Base-by-base conservation (phyloP, 495 filamentous ascomycete genomes). In the Parathielavia appendiculata region DNA sequence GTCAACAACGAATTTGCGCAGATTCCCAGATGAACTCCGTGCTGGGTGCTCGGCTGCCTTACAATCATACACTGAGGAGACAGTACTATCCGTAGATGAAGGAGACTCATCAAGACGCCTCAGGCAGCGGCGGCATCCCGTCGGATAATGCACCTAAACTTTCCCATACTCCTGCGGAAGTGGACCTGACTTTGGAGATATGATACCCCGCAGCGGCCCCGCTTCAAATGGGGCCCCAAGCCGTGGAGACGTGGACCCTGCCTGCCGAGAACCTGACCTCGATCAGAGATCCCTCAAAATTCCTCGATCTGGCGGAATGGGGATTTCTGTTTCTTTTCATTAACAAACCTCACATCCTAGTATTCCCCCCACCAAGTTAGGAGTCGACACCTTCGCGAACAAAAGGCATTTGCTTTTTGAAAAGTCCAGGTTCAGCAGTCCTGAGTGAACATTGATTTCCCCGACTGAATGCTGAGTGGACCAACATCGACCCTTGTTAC, bases 101-200 rank as follows among this genome's bases (percentile, higher is more conserved):
- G 46, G 2, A 3, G 26, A 6, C 35, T 38, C 2, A 38, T 6
- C 14, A 49, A 32, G 23, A 16, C 5, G 11, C 26, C 23, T 32
- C 17, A 51, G 49, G 49, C 36, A 35, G 10, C 13, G 2, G 19
- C n/a, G 14, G 23, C 2, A 2, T 30, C n/a, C 30, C 59, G 43
- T 69, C 66, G 66, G 66, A 64, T 69, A 66, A 61, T 61, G 66
- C 66, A 69, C 66, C 66, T 64, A 30, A 62, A 39, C 48, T 22
- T 32, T 23, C 7, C 3, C 13, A 2, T 36, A 36, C n/a, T 40
- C 34, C 32, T 30, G 26, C 26, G 26, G 26, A 30, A 3, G 26
- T 30, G 26, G 26, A 30, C 26, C 6, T 35, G 32, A n/a, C n/a
- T n/a, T n/a, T 35, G 26, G 40, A 14, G 39, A 54, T 10, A 9